phyloP scores from a whole-genome alignment of 2,329 filamentous ascomycete species.

The Pestalotiopsis sp. region DNA sequence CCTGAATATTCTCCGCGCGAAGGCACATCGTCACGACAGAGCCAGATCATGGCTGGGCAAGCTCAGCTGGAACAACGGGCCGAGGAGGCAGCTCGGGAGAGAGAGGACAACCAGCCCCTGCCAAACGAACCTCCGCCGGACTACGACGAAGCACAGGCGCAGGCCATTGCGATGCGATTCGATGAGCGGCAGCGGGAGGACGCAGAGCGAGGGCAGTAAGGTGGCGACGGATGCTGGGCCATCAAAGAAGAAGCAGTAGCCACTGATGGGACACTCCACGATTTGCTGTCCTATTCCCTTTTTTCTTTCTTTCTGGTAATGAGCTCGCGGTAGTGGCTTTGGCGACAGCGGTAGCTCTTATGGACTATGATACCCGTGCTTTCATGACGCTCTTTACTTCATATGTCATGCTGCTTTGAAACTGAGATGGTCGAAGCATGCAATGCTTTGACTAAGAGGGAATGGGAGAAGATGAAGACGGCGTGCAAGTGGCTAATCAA shows the following conservation, averaged over 20 bases:
- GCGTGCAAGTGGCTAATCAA: too few species aligned
- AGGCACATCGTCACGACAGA: conserved; percentile 24
- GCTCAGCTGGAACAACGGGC: conserved; percentile 24
- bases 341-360: conserved; percentile 8
- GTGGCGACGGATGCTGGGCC: not conserved
- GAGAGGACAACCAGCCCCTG: conserved; percentile 36
- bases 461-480: too few species aligned
- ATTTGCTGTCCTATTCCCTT: not conserved
- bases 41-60: conserved; percentile 23
- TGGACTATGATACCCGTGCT: conserved; percentile 24
- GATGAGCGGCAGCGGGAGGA: conserved; percentile 76
- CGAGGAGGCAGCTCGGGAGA: conserved; percentile 26
- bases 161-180: conserved; percentile 59
- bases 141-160: conserved; percentile 89
- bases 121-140: conserved; percentile 82
- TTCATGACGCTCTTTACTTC: not conserved
- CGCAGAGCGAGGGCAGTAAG: conserved; percentile 59
- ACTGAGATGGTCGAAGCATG: not conserved
- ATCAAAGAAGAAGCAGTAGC: not conserved
- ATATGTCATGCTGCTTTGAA: not conserved
- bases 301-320: not conserved
- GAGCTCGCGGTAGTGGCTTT: not conserved
- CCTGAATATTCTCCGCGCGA: conserved; percentile 78
- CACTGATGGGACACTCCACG: not conserved
- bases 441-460: too few species aligned